Conservation (phyloP, 257 asterid genomes). For the Mitragyna speciosa region DNA sequence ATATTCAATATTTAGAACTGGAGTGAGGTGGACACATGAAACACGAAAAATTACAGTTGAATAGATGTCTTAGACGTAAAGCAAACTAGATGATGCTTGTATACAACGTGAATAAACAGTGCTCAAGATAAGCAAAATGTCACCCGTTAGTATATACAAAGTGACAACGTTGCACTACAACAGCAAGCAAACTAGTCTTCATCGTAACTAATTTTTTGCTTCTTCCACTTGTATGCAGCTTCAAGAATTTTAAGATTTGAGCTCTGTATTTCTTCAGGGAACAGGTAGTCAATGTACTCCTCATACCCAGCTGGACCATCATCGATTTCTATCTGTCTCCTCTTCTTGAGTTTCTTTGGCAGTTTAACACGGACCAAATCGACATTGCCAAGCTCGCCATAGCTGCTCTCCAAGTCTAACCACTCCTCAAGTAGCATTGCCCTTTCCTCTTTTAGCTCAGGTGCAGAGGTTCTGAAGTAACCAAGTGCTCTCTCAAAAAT, state of each 20-base stretch:
- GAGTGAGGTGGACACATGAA: no score
- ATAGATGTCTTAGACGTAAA: no score
- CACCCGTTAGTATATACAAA: no score
- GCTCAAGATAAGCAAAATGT: no score
- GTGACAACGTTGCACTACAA: no score
- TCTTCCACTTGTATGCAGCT: slow-evolving; percentile 95
- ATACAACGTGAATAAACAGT: neutral
- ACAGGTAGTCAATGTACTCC: slow-evolving; percentile 82
- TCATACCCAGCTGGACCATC: slow-evolving; percentile 91
- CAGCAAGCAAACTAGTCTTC: slow-evolving; percentile 40
- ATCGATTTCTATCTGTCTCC: slow-evolving; percentile 77
- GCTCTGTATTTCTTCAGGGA: slow-evolving; percentile 84
- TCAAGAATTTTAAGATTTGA: slow-evolving; percentile 75
- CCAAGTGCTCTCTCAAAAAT: slow-evolving; percentile 76
- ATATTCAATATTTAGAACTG: neutral
- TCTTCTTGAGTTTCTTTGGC: slow-evolving; percentile 92
- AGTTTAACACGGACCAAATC: slow-evolving; percentile 66
- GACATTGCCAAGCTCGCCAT: slow-evolving; percentile 75
- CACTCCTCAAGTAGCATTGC: slow-evolving; percentile 94
- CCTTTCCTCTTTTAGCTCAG: slow-evolving; percentile 88
- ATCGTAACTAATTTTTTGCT: slow-evolving; percentile 52
- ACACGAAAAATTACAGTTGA: neutral
- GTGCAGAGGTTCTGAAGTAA: slow-evolving; percentile 69
- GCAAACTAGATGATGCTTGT: neutral
- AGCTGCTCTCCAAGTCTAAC: slow-evolving; percentile 69